phyloP scores from a whole-genome alignment of 495 filamentous ascomycete genomes.

The Penicillium subrubescens region DNA sequence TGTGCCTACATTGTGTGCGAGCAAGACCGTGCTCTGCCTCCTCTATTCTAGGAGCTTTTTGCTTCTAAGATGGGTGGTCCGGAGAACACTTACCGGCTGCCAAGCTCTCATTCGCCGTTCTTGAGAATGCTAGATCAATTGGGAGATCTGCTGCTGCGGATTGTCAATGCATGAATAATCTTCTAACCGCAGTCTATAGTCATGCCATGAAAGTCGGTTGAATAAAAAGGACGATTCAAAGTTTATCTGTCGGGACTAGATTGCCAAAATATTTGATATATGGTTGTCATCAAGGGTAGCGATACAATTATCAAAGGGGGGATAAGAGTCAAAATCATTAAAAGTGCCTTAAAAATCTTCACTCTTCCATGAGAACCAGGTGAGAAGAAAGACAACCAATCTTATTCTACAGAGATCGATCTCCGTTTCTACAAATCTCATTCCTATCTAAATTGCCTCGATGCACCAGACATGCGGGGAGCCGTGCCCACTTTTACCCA shows the following conservation, averaged over 20 bases:
- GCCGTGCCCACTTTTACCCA: background rate
- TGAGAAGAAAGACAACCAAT: background rate
- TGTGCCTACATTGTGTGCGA: background rate
- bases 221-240: background rate
- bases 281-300: background rate
- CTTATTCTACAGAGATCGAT: background rate
- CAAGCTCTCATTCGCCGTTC: constrained; percentile 34
- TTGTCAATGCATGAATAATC: background rate
- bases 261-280: background rate
- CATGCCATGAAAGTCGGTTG: background rate
- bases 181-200: background rate
- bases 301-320: no score
- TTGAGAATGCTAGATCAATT: constrained; percentile 27
- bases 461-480: background rate
- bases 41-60: constrained; percentile 33
- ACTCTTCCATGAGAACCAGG: no score
- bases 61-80: constrained; percentile 26
- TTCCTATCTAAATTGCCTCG: background rate
- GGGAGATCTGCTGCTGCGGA: background rate
- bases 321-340: background rate
- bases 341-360: no score
- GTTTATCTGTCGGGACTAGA: background rate
- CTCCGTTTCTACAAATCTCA: background rate
- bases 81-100: constrained; percentile 22
- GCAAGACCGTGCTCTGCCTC: background rate